Base-by-base conservation (phyloP, 1,139 yeast species). In the Yamadazyma siamensis region DNA sequence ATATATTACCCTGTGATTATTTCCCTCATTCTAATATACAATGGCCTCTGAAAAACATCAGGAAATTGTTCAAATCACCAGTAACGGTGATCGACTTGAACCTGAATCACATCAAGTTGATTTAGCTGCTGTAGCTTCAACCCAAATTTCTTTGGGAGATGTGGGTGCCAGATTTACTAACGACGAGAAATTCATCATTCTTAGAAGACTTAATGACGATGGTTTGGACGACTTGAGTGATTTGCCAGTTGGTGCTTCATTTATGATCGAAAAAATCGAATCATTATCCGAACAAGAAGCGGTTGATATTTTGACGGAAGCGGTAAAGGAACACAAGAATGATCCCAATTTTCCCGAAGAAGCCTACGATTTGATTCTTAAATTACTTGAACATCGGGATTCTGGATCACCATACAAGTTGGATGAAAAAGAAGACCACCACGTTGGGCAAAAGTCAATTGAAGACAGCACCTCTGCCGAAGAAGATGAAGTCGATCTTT, bases 351-450 rank as follows among this genome's bases (percentile, higher is more conserved):
- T 50, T 26, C 52, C 54, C 8, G 21, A 33, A 18, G 32, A 31
- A 3, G 31, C 16, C 20, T 33, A 34, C 13, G 37, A 38, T n/a
- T 42, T 59, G n/a, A 50, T 64, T 28, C 57, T 54, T 11, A 53
- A 56, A 29, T 43, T 61, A 33, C 62, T 61, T 31, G 41, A 49
- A n/a, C n/a, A n/a, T n/a, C n/a, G n/a, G n/a, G n/a, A n/a, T n/a
- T n/a, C n/a, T n/a, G n/a, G n/a, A n/a, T n/a, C n/a, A n/a, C n/a
- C n/a, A n/a, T n/a, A n/a, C n/a, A n/a, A n/a, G n/a, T n/a, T n/a
- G n/a, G n/a, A n/a, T n/a, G n/a, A n/a, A n/a, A n/a, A n/a, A n/a
- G n/a, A n/a, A n/a, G n/a, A n/a, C n/a, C n/a, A n/a, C n/a, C n/a
- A n/a, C n/a, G n/a, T n/a, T n/a, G n/a, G n/a, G n/a, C n/a, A n/a